Evolutionary conservation across 352 stramenopile genomes (phyloP).

Genomic region (Phytophthora pluvialis): DNA sequence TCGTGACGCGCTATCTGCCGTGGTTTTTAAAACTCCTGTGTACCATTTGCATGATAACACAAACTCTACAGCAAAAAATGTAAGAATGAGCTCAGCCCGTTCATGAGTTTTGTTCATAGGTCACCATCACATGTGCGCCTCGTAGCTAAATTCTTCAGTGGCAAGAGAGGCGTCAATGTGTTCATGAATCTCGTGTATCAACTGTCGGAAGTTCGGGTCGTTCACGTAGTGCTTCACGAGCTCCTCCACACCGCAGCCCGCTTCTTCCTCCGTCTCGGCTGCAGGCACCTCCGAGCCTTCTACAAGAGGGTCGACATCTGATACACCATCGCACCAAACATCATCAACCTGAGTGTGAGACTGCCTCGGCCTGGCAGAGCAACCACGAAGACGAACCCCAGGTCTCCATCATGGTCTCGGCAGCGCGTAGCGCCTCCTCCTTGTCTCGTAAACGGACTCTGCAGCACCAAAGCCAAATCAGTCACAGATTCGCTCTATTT

Average conservation of each 20-base stretch:
- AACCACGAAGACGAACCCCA: slow-evolving; percentile 37
- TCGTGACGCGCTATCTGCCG: background rate
- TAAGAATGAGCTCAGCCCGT: background rate
- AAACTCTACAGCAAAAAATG: slow-evolving; percentile 14
- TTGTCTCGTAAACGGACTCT: slow-evolving; percentile 41
- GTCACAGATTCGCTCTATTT: background rate
- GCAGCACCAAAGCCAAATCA: slow-evolving; percentile 1
- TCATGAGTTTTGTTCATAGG: background rate
- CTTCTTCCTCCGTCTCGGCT: slow-evolving; percentile 1
- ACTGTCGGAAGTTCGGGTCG: slow-evolving; percentile 38
- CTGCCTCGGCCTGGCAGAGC: background rate
- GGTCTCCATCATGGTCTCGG: slow-evolving; percentile 48
- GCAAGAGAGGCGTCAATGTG: slow-evolving; percentile 37
- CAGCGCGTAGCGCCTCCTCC: slow-evolving; percentile 36
- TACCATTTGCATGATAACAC: slow-evolving; percentile 21
- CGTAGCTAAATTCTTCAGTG: background rate
- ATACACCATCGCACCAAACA: background rate
- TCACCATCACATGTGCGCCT: slow-evolving; percentile 4
- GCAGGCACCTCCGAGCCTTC: slow-evolving; percentile 23
- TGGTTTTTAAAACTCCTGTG: slow-evolving; percentile 7
- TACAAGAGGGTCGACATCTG: slow-evolving; percentile 54
- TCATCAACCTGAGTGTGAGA: background rate
- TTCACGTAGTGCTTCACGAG: slow-evolving; percentile 42
- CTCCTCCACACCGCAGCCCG: slow-evolving; percentile 19
- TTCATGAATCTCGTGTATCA: slow-evolving; percentile 48